Conservation (phyloP, 345 rosid genomes). For the Odontarrhena argentea region DNA sequence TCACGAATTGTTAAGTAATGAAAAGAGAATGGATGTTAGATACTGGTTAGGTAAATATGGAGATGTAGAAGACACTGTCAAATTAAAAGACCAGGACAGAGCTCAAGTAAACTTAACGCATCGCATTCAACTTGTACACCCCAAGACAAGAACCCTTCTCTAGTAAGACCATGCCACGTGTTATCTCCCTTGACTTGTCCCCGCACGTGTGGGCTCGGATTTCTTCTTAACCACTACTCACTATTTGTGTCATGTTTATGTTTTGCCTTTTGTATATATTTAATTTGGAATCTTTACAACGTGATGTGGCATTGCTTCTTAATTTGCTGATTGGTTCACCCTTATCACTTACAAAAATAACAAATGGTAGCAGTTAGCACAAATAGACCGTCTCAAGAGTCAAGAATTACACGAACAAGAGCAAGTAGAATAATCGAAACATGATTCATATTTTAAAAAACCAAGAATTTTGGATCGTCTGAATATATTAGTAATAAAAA, state of each 20-base stretch:
- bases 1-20: not conserved
- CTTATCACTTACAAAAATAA: too few species aligned
- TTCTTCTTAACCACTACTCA: slow-evolving; percentile 34
- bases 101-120: slow-evolving; percentile 19
- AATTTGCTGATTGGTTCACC: too few species aligned
- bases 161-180: slow-evolving; percentile 33
- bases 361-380: too few species aligned
- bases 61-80: slow-evolving; percentile 21
- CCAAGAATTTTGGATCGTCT: too few species aligned
- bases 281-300: slow-evolving; percentile 30
- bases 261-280: slow-evolving; percentile 32
- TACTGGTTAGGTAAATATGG: slow-evolving; percentile 22
- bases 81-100: not conserved
- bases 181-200: slow-evolving; percentile 32
- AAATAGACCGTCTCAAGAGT: too few species aligned
- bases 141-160: slow-evolving; percentile 26
- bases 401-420: too few species aligned
- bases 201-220: slow-evolving; percentile 46
- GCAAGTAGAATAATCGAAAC: too few species aligned
- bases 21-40: not conserved
- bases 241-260: slow-evolving; percentile 38
- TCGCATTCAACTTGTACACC: slow-evolving; percentile 21
- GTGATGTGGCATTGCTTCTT: slow-evolving; percentile 34
- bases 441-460: too few species aligned
- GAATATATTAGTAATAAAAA: too few species aligned